phyloP scores from a whole-genome alignment of 306 rosid genomes.

The Sicyos edulis region DNA sequence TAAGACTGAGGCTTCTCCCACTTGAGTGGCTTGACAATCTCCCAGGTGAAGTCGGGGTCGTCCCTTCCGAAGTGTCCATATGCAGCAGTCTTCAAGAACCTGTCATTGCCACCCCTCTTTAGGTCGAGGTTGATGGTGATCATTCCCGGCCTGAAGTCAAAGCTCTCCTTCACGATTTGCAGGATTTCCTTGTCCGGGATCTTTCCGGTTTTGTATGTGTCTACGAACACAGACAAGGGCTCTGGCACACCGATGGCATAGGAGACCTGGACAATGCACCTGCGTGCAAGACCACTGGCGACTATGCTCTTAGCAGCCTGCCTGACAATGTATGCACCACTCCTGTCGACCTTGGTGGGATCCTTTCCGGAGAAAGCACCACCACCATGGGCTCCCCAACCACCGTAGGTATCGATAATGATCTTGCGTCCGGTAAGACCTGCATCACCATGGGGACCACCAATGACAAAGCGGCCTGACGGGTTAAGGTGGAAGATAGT shows the following conservation, averaged over 20 bases:
- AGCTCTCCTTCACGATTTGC: conserved; percentile 77
- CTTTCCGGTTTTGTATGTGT: conserved; percentile 78
- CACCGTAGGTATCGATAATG: conserved; percentile 94
- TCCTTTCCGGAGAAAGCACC: conserved; percentile 99
- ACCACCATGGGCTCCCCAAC: conserved; percentile 99
- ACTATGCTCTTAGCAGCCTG: conserved; percentile 99
- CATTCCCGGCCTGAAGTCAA: conserved; percentile 99
- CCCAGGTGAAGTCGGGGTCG: conserved; percentile 98
- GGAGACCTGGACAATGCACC: conserved; percentile 88
- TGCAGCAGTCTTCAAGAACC: conserved; percentile 97
- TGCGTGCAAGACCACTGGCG: conserved; percentile 88
- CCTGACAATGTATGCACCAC: conserved; percentile 93
- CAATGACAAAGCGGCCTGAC: conserved; percentile 96
- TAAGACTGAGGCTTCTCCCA: conserved; percentile 85
- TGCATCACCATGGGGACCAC: conserved; percentile 99
- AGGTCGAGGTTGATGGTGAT: conserved; percentile 91
- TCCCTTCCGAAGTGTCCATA: conserved; percentile 99
- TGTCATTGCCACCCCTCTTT: conserved; percentile 73
- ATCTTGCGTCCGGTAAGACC: conserved; percentile 99
- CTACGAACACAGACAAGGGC: conserved; percentile 80
- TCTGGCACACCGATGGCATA: conserved; percentile 99
- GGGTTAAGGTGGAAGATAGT: conserved; percentile 99
- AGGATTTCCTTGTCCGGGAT: conserved; percentile 94
- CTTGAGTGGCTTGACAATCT: conserved; percentile 95
- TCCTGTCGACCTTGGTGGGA: conserved; percentile 99